phyloP scores from a whole-genome alignment of 495 filamentous ascomycete species.

The Cladorrhinum samala region DNA sequence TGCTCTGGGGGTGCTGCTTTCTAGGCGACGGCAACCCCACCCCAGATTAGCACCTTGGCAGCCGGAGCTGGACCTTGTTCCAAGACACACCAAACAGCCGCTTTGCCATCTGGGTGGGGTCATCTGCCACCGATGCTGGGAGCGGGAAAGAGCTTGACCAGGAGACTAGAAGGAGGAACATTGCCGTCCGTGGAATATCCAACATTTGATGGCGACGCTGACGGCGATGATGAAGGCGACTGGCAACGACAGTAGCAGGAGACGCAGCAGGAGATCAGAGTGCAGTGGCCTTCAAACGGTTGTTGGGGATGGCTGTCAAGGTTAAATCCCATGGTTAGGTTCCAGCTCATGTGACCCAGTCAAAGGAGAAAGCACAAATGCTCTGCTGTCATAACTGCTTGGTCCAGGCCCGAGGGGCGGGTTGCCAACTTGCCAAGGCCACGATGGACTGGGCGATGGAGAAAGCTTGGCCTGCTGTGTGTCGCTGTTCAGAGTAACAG shows the following conservation, averaged over 20 bases:
- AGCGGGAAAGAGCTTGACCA: background rate
- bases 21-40: constrained; percentile 3
- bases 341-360: background rate
- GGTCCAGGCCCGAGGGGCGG: constrained; percentile 5
- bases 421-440: constrained; percentile 19
- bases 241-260: background rate
- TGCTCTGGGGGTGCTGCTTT: background rate
- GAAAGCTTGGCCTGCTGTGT: constrained; percentile 31
- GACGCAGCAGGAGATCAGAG: background rate
- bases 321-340: background rate
- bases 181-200: background rate
- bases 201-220: background rate
- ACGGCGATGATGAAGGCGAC: background rate
- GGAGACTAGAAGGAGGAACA: background rate
- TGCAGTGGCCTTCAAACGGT: background rate
- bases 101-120: background rate
- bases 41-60: constrained; percentile 5
- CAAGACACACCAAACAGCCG: constrained; percentile 1
- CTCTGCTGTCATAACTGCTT: background rate
- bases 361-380: background rate
- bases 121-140: background rate
- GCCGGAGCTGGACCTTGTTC: constrained; percentile 4
- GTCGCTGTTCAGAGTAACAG: constrained; percentile 9
- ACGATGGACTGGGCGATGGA: constrained; percentile 11
- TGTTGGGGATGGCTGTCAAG: background rate